Evolutionary conservation across 306 rosid genomes (phyloP), one percentile per base, ranked within the genome.

Genomic region (Malus sieversii): DNA sequence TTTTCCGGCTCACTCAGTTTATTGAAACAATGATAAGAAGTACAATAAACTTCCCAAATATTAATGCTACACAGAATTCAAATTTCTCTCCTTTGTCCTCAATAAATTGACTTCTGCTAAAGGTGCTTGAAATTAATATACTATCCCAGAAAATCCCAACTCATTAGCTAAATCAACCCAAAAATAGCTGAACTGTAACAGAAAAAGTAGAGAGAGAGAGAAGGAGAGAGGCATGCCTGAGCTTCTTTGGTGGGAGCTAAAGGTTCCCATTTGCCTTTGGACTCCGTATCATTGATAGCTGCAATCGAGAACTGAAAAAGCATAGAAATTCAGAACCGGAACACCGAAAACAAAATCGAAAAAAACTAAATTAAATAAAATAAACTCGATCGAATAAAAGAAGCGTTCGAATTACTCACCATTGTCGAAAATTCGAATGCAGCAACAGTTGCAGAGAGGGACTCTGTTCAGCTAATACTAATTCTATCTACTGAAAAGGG

Each of bases 231-330:
- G 59, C 82, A 76, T 84, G 77, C 98, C 97, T 87, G 98, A 38
- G 97, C 97, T 85, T 95, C 98, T 88, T 95, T 92, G 58, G 98
- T 95, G 4, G 98, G 98, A 66, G 97, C 98, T 72, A 92, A 82
- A 30, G 97, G 98, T 75, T 95, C 93, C 98, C 98, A 95, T 57
- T 84, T 86, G 70, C 79, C 86, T 89, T 77, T 87, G 66, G 97
- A 77, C 52, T 90, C 93, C 2, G 97, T 87, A 38, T 94, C 98
- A 77, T 95, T 95, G 85, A 95, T 95, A 45, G 98, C 98, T 59
- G 98, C 85, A 82, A 92, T 92, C 74, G 98, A 90, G 83, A 95
- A 95, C 98, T 95, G 88, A 73, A 62, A 29, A 27, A 18, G 46
- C 75, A 79, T 20, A 68, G 9, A 51, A 70, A 70, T 2, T 61